Percentiles rank a stretch among this genome's conserved stretches.
Conservation (phyloP, 306 rosid species). For the Cucurbita argyrosperma region DNA sequence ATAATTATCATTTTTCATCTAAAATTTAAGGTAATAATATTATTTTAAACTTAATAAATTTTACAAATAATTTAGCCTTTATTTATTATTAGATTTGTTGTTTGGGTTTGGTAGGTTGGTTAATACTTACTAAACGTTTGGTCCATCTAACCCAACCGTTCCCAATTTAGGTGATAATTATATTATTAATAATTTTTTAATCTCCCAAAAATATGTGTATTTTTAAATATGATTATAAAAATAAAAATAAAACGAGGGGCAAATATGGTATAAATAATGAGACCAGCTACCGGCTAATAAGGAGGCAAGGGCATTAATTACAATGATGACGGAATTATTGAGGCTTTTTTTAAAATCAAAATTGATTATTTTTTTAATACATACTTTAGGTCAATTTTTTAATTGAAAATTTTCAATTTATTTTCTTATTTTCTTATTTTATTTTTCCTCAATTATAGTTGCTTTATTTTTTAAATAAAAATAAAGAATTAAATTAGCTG, state of each 20-base stretch:
- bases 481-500: neutral
- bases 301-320: neutral
- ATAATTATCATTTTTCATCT: too few species aligned
- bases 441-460: neutral
- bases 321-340: neutral
- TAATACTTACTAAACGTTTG: slow-evolving; percentile 1
- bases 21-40: too few species aligned
- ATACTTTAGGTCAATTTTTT: too few species aligned
- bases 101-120: neutral
- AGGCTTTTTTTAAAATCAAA: neutral
- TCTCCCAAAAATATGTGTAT: neutral
- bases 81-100: too few species aligned
- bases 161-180: neutral
- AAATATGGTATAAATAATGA: neutral
- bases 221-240: neutral
- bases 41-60: too few species aligned
- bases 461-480: neutral
- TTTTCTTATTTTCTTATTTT: neutral
- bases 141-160: slow-evolving; percentile 5
- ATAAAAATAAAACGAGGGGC: neutral
- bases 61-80: too few species aligned
- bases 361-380: neutral
- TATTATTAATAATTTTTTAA: neutral
- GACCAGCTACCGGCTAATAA: neutral
- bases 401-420: too few species aligned